These are phyloP conservation scores for Penicillium concentricum DNA, from an alignment of 2,329 filamentous ascomycete species.

Conservation along the genomic window DNA sequence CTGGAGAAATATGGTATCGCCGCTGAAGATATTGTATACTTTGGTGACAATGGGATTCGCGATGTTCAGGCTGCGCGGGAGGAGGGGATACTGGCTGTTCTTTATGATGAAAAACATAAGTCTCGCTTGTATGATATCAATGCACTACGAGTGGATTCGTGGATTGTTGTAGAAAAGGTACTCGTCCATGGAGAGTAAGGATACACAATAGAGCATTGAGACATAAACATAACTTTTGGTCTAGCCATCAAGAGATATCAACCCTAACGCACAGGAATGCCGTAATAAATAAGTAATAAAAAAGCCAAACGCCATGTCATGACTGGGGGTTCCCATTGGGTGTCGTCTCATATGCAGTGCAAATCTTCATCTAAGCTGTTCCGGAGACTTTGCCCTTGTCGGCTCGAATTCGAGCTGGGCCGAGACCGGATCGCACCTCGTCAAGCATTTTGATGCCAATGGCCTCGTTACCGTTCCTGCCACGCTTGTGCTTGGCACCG, in stretches of 20 bases:
- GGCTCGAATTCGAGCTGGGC: constrained; percentile 64
- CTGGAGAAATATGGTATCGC: constrained; percentile 23
- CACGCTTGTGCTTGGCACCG: constrained; percentile 54
- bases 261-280: constrained; percentile 19
- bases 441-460: constrained; percentile 86
- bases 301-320: constrained; percentile 26
- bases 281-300: constrained; percentile 16
- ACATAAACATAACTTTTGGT: constrained; percentile 21
- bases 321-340: constrained; percentile 14
- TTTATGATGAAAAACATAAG: constrained; percentile 19
- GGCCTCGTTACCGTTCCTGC: constrained; percentile 78
- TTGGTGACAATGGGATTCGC: constrained; percentile 29
- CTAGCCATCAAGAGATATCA: constrained; percentile 16
- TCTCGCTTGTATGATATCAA: not conserved
- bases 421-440: constrained; percentile 77
- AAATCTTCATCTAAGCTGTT: constrained; percentile 28
- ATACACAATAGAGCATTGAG: constrained; percentile 1
- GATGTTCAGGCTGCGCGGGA: constrained; percentile 28
- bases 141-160: constrained; percentile 13
- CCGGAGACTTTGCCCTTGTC: constrained; percentile 26
- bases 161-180: constrained; percentile 8
- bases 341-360: constrained; percentile 23
- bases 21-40: constrained; percentile 24
- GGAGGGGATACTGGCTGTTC: constrained; percentile 25
- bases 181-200: constrained; percentile 9